A percentile compares a stretch with the other conserved stretches of the same genome.
These are phyloP conservation scores for Lyophyllum shimeji DNA, from an alignment of 768 basidiomycete species.

Conservation along the genomic window DNA sequence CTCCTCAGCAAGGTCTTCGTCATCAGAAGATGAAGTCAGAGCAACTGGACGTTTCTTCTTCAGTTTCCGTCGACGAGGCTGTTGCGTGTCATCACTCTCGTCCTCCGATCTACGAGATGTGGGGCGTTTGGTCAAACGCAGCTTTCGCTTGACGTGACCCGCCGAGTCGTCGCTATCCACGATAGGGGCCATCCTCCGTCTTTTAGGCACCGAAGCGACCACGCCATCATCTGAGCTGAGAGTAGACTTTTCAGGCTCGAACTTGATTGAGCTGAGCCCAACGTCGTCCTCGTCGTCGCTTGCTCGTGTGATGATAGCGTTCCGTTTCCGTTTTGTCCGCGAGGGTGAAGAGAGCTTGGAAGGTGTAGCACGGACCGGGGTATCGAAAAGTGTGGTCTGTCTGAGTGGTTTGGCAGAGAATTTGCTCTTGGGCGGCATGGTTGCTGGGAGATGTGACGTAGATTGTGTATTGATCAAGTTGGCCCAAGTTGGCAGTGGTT, in stretches of 20 bases:
- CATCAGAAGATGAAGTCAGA: slow-evolving; percentile 37
- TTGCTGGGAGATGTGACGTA: not conserved
- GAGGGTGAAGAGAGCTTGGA: slow-evolving; percentile 5
- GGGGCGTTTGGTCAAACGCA: slow-evolving; percentile 12
- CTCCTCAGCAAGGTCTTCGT: slow-evolving; percentile 41
- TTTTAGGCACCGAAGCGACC: slow-evolving; percentile 4
- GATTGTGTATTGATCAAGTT: too few relatives aligned
- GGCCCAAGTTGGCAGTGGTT: not conserved
- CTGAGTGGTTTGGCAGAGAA: slow-evolving; percentile 27
- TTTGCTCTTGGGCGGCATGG: slow-evolving; percentile 18
- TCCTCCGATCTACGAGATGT: slow-evolving; percentile 21
- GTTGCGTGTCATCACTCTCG: slow-evolving; percentile 29
- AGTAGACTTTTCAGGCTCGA: slow-evolving; percentile 35
- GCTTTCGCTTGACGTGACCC: not conserved
- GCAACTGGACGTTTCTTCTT: slow-evolving; percentile 39
- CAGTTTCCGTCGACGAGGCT: slow-evolving; percentile 30
- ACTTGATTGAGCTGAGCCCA: slow-evolving; percentile 48
- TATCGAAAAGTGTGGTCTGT: slow-evolving; percentile 44
- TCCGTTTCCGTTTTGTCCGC: slow-evolving; percentile 14
- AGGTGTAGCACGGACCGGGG: slow-evolving; percentile 22
- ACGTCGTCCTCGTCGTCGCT: slow-evolving; percentile 20
- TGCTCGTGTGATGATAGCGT: slow-evolving; percentile 3
- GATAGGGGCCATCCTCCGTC: slow-evolving; percentile 11
- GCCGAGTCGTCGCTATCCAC: slow-evolving; percentile 15
- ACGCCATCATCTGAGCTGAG: not conserved